These are phyloP conservation scores for Penicillium sp. DNA, from an alignment of 2,329 filamentous ascomycete species.

Conservation along the genomic window DNA sequence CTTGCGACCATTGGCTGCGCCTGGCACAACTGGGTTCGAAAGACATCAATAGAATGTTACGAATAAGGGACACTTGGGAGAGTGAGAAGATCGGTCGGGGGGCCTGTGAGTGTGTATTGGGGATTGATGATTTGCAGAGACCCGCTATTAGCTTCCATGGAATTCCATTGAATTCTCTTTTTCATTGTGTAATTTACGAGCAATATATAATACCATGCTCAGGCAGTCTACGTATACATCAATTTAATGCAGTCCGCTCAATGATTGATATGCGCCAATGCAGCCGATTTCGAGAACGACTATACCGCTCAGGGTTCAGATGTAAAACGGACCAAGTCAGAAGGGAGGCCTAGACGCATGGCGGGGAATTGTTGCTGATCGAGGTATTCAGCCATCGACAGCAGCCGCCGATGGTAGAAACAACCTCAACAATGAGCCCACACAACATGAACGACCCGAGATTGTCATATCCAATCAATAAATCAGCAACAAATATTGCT, in stretches of 20 bases:
- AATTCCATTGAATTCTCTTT: constrained; percentile 1
- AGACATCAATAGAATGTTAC: not conserved
- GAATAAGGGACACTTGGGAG: not conserved
- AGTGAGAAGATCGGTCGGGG: not conserved
- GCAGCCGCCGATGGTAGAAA: not conserved
- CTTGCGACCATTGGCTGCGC: not conserved
- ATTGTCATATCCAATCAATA: not conserved
- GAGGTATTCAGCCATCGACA: not conserved
- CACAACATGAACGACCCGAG: not conserved
- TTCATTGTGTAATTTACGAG: constrained; percentile 5
- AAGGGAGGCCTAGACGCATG: not conserved
- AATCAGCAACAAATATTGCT: not conserved
- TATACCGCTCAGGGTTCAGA: not conserved
- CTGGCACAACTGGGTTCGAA: not conserved
- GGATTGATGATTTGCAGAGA: not conserved
- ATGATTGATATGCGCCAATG: constrained; percentile 3
- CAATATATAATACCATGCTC: constrained; percentile 3
- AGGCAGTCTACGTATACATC: not conserved
- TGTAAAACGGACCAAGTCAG: constrained; percentile 1
- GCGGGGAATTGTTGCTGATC: not conserved
- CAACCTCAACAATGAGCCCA: not conserved
- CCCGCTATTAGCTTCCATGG: not conserved
- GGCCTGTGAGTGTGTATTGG: not conserved
- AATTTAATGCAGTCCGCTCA: not conserved
- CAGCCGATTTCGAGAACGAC: not conserved